These are phyloP conservation scores for Cyamopsis tetragonoloba DNA, from an alignment of 306 rosid genomes.

Conservation along the genomic window DNA sequence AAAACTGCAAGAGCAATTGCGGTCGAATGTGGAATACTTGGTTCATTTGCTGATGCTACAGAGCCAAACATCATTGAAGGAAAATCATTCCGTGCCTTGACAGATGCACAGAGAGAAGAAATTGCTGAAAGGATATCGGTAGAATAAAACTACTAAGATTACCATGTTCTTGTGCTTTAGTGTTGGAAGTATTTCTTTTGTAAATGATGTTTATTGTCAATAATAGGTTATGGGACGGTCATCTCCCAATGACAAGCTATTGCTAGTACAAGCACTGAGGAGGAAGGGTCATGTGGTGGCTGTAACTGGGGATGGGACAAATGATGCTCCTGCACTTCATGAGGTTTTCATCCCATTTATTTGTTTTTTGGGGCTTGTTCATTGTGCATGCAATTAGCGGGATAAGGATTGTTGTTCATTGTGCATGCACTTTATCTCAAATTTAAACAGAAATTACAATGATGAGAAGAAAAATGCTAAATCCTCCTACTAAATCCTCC, in stretches of 20 bases:
- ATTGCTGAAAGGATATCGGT: slow-evolving; percentile 64
- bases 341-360: slow-evolving; percentile 50
- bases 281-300: slow-evolving; percentile 82
- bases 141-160: slow-evolving; percentile 35
- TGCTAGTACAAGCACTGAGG: slow-evolving; percentile 91
- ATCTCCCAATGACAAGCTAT: slow-evolving; percentile 83
- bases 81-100: slow-evolving; percentile 58
- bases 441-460: background rate
- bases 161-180: slow-evolving; percentile 48
- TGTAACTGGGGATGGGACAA: slow-evolving; percentile 95
- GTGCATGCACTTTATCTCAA: slow-evolving; percentile 7
- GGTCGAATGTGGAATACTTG: slow-evolving; percentile 86
- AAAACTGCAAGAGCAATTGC: slow-evolving; percentile 96
- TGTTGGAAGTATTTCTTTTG: background rate
- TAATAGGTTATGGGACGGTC: slow-evolving; percentile 94
- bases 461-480: too few species aligned
- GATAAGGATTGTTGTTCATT: too few species aligned
- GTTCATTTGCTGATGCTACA: slow-evolving; percentile 46
- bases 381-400: too few species aligned
- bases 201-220: slow-evolving; percentile 1
- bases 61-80: slow-evolving; percentile 91
- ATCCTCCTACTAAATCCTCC: too few species aligned
- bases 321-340: slow-evolving; percentile 96
- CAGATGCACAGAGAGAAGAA: slow-evolving; percentile 60
- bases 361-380: background rate